phyloP scores from a whole-genome alignment of 2,329 filamentous ascomycete genomes.

The Colletotrichum tropicicola region DNA sequence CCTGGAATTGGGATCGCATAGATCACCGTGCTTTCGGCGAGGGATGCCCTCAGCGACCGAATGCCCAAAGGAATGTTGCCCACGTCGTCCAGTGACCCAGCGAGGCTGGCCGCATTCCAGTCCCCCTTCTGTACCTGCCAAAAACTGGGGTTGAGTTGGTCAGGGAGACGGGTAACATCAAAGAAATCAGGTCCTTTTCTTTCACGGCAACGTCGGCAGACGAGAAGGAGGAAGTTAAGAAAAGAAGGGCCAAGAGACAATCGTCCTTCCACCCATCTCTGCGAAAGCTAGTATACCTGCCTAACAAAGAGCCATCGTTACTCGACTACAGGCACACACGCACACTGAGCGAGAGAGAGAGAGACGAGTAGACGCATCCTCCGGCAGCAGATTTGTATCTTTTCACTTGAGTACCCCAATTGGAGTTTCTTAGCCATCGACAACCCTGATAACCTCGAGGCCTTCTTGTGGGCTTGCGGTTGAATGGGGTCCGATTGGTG shows the following conservation, averaged over 20 bases:
- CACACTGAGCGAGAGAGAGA: no score
- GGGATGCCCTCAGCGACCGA: constrained; percentile 16
- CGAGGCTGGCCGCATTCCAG: constrained; percentile 30
- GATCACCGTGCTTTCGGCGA: constrained; percentile 27
- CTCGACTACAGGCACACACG: background rate
- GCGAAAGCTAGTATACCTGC: background rate
- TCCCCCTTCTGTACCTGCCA: constrained; percentile 6
- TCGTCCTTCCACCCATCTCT: constrained; percentile 5
- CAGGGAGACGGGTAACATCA: constrained; percentile 8
- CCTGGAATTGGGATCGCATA: constrained; percentile 25
- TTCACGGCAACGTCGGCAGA: constrained; percentile 11
- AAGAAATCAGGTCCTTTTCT: constrained; percentile 6
- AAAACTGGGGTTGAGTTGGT: constrained; percentile 11
- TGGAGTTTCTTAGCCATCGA: no score
- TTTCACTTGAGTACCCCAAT: no score
- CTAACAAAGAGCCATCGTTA: constrained; percentile 15
- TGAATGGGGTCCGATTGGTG: no score
- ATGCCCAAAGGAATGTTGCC: constrained; percentile 27
- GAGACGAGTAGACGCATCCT: no score
- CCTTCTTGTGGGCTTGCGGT: no score
- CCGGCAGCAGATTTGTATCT: no score
- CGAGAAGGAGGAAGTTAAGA: background rate
- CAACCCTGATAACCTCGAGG: no score
- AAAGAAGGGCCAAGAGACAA: constrained; percentile 1
- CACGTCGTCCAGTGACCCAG: constrained; percentile 27